These are phyloP conservation scores for Themeda triandra DNA, from an alignment of 176 grass and related monocot genomes.

Conservation along the genomic window DNA sequence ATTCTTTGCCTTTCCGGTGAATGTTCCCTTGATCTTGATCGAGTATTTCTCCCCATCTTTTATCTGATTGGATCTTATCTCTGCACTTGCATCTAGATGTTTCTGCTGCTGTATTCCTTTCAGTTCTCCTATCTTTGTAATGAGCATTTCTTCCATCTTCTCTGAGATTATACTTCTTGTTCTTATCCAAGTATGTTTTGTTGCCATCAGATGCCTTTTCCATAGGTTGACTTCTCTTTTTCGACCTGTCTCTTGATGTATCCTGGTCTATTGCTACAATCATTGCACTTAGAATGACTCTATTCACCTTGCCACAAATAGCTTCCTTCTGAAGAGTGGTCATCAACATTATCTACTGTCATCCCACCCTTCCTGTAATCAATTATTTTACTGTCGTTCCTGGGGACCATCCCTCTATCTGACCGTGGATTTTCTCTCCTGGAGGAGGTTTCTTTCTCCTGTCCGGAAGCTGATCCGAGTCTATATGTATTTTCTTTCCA, in stretches of 20 bases:
- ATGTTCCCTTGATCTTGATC: background rate
- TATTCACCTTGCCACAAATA: background rate
- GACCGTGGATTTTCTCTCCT: background rate
- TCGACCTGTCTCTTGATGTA: no score
- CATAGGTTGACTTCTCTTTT: no score
- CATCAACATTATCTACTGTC: background rate
- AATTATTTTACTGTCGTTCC: conserved; percentile 7
- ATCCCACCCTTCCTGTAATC: background rate
- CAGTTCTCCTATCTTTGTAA: background rate
- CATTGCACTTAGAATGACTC: background rate
- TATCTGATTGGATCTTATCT: background rate
- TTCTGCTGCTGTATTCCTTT: background rate
- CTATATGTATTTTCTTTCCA: background rate
- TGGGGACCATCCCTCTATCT: background rate
- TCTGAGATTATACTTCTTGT: background rate
- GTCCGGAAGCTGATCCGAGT: background rate
- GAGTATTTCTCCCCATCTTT: background rate
- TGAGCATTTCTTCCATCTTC: background rate
- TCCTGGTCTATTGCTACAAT: no score
- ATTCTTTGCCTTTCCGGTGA: background rate
- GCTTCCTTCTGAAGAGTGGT: background rate
- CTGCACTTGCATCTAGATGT: background rate
- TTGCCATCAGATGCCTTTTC: no score
- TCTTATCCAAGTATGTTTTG: no score
- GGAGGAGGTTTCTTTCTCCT: background rate